A percentile compares a stretch with the other conserved stretches of the same genome.
These are phyloP conservation scores for Sungouiozyma ichnusensis DNA, from an alignment of 805 yeast genomes.

Conservation along the genomic window DNA sequence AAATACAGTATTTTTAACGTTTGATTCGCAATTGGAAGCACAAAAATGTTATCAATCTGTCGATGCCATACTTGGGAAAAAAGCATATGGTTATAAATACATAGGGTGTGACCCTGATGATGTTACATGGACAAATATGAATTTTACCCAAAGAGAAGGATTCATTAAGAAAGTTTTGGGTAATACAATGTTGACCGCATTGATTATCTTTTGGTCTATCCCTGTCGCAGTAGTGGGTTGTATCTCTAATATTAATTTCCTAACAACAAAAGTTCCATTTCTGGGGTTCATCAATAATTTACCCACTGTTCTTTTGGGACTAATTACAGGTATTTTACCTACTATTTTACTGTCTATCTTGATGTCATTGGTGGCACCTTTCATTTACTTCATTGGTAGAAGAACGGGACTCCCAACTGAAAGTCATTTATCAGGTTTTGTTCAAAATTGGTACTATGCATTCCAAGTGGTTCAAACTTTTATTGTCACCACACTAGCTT, in stretches of 20 bases:
- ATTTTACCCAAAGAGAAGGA: conserved; percentile 48
- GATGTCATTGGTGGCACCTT: conserved; percentile 79
- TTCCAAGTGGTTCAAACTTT: conserved; percentile 88
- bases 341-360: conserved; percentile 68
- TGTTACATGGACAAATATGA: conserved; percentile 70
- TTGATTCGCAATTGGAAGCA: conserved; percentile 75
- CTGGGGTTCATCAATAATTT: conserved; percentile 64
- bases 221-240: conserved; percentile 98
- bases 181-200: conserved; percentile 47
- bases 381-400: conserved; percentile 68
- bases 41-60: conserved; percentile 84
- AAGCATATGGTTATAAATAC: conserved; percentile 34
- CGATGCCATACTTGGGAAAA: conserved; percentile 40
- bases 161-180: conserved; percentile 48
- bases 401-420: conserved; percentile 60
- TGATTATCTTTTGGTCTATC: conserved; percentile 86
- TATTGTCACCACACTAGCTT: conserved; percentile 70
- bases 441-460: conserved; percentile 82
- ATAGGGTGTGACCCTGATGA: conserved; percentile 74
- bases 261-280: conserved; percentile 63
- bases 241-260: conserved; percentile 73
- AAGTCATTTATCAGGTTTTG: conserved; percentile 66
- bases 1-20: conserved; percentile 71
- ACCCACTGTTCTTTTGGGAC: conserved; percentile 63
- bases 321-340: conserved; percentile 82